Evolutionary conservation across 306 rosid species (phyloP).

Genomic region (Rosa lucieae): DNA sequence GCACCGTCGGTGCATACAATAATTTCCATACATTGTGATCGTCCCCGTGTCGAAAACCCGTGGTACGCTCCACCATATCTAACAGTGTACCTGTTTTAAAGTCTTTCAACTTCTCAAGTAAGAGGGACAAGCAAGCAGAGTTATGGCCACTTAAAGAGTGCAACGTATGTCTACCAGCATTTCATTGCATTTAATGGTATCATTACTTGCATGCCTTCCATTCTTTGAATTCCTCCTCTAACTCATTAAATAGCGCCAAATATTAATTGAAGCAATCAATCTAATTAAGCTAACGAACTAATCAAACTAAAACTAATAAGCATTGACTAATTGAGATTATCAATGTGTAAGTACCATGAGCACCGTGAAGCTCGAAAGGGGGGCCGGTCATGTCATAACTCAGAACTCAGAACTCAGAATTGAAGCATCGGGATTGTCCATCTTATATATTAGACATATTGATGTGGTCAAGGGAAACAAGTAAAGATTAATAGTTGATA

Average conservation of each 20-base stretch:
- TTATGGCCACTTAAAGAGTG: constrained; percentile 9
- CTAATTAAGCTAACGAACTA: neutral
- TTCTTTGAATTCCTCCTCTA: constrained; percentile 20
- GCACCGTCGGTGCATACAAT: too few relatives aligned
- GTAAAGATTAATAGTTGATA: neutral
- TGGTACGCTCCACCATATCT: neutral
- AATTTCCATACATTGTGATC: neutral
- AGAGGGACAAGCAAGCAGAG: neutral
- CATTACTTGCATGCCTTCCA: constrained; percentile 22
- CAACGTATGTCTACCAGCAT: neutral
- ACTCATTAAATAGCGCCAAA: constrained; percentile 10
- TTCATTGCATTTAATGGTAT: constrained; percentile 23
- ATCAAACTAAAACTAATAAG: neutral
- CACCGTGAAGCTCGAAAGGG: neutral
- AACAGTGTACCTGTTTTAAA: neutral
- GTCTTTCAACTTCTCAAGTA: neutral
- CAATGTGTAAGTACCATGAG: neutral
- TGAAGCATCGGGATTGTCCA: neutral
- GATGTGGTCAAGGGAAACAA: neutral
- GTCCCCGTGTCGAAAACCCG: neutral
- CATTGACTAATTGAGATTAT: neutral
- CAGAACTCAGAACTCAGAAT: neutral
- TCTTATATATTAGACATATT: neutral
- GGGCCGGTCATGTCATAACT: neutral
- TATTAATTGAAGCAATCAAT: constrained; percentile 17